Evolutionary conservation across 768 basidiomycete genomes (phyloP).

Genomic region (Russula sp.): DNA sequence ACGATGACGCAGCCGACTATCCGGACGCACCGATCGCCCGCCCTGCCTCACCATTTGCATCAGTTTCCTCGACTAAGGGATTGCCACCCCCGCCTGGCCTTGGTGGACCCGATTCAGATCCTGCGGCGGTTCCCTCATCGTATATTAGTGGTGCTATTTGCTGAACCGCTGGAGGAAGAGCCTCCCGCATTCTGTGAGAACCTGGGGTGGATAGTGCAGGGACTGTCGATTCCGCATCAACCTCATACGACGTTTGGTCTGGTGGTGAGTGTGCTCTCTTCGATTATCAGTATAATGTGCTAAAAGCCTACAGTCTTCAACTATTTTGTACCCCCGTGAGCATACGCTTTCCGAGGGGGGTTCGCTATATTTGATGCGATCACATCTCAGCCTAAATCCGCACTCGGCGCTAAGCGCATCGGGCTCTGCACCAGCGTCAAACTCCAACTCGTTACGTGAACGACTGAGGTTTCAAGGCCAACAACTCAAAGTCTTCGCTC

Average conservation of each 20-base stretch:
- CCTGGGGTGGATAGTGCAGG: conserved; percentile 54
- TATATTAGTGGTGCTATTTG: conserved; percentile 36
- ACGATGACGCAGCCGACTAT: no score
- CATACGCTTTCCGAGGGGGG: conserved; percentile 55
- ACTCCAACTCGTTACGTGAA: conserved; percentile 45
- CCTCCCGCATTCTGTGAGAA: conserved; percentile 61
- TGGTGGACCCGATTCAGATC: conserved; percentile 35
- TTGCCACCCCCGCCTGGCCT: conserved; percentile 43
- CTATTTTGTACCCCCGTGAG: conserved; percentile 44
- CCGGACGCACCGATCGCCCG: no score
- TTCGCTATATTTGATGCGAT: conserved; percentile 63
- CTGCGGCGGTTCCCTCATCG: conserved; percentile 23
- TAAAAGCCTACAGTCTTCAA: conserved; percentile 38
- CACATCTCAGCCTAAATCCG: conserved; percentile 54
- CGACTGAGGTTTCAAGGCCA: conserved; percentile 37
- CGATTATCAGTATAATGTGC: neutral
- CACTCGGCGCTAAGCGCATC: conserved; percentile 43
- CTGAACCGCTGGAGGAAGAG: conserved; percentile 66
- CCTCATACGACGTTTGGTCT: conserved; percentile 60
- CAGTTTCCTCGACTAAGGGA: conserved; percentile 37
- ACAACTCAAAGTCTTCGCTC: conserved; percentile 43
- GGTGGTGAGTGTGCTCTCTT: conserved; percentile 47
- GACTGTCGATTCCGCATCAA: conserved; percentile 34
- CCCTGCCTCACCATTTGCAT: conserved; percentile 51
- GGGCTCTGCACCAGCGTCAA: conserved; percentile 52